These are phyloP conservation scores for Trametes cinnabarina DNA, from an alignment of 768 basidiomycete genomes.

Conservation along the genomic window DNA sequence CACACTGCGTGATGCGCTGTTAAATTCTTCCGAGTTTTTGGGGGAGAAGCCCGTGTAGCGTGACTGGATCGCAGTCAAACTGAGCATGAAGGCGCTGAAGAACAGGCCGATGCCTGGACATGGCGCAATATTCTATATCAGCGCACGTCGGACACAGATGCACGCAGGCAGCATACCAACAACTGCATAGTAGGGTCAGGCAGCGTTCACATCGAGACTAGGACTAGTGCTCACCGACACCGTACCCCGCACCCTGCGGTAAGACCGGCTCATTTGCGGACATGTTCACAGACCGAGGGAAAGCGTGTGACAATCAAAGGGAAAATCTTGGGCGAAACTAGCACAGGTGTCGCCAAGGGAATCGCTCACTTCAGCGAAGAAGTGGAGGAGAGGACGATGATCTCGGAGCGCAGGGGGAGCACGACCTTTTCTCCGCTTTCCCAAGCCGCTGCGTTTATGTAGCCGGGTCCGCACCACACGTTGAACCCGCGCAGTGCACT, in stretches of 20 bases:
- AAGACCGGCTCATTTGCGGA: slow-evolving; percentile 41
- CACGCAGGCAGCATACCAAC: slow-evolving; percentile 40
- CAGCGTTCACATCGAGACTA: too few species aligned
- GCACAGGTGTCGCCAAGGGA: background rate
- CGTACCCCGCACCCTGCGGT: slow-evolving; percentile 84
- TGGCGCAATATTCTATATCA: background rate
- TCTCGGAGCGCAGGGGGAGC: background rate
- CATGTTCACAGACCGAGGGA: background rate
- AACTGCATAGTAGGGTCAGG: slow-evolving; percentile 35
- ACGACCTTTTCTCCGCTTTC: background rate
- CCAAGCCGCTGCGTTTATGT: background rate
- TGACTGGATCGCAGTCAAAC: slow-evolving; percentile 75
- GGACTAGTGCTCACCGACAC: slow-evolving; percentile 71
- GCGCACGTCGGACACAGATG: background rate
- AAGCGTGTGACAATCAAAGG: background rate
- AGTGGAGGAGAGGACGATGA: background rate
- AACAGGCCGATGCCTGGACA: slow-evolving; percentile 78
- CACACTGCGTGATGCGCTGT: slow-evolving; percentile 75
- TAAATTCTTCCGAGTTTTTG: slow-evolving; percentile 79
- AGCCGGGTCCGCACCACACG: background rate
- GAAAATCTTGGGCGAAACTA: background rate
- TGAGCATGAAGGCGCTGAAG: slow-evolving; percentile 79
- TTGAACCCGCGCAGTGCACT: background rate
- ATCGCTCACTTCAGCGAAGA: slow-evolving; percentile 5
- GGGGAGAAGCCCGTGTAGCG: slow-evolving; percentile 83